Evolutionary conservation across 1,284 basidiomycete species (phyloP), one percentile per base, ranked within the genome.

Genomic region (Stygiomarasmius scandens): DNA sequence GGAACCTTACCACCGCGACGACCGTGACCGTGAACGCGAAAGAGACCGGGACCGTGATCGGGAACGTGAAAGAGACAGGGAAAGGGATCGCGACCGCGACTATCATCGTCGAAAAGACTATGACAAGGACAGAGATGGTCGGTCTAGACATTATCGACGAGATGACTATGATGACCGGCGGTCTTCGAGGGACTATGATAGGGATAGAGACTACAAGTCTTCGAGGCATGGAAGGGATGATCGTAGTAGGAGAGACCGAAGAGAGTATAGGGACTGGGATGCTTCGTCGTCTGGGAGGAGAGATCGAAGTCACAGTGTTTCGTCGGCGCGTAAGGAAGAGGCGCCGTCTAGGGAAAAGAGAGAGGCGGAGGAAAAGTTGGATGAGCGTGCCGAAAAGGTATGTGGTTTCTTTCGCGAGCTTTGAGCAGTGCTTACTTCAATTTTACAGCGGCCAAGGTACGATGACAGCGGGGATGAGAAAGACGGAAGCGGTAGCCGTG

Each of bases 341-440:
- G 65, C 71, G 19, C 32, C 56, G 22, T 49, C 50, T 14, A 70
- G 74, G 62, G 75, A 81, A 63, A 86, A 79, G 67, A 74, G 75
- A 54, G 81, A 78, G 24, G 65, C 63, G 43, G 70, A 76, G 47
- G 77, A 73, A 32, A 77, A 77, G 55, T 67, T 77, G 52, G 78
- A 83, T 54, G 82, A 83, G 14, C 77, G 82, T 47, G 79, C 78
- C 34, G 86, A 90, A 66, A 92, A 92, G 82, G 89, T 89, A 63
- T 47, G 76, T 65, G 29, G 36, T 57, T 52, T 54, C 57, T 29
- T 51, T 14, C 47, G 9, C 51, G 50, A 41, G 34, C 43, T 38
- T 38, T 45, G 24, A 38, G 36, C 61, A 67, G 69, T 62, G 16
- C 50, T 49, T 47, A 46, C 51, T 51, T 54, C 56, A 43, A 43